Percentiles rank a stretch among this genome's conserved stretches.
phyloP scores from a whole-genome alignment of 148 eudicot species.

The Cornus florida region DNA sequence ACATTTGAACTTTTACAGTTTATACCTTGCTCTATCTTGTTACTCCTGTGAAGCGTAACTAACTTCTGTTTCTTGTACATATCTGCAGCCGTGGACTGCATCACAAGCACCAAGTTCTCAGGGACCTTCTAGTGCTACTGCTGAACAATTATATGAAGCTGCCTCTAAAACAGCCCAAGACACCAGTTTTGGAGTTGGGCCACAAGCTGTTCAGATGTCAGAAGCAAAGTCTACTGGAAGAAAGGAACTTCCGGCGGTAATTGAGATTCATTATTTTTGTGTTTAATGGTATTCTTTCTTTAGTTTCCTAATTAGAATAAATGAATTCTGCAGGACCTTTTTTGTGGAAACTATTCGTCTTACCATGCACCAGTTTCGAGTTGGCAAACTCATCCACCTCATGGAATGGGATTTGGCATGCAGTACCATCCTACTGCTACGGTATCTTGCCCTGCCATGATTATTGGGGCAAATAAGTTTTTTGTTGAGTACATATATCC shows the following conservation, averaged over 20 bases:
- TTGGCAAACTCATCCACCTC: slow-evolving; percentile 50
- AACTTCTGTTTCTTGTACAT: slow-evolving; percentile 5
- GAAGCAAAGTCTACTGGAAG: slow-evolving; percentile 43
- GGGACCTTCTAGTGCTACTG: slow-evolving; percentile 18
- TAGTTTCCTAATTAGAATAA: background rate
- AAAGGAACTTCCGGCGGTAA: slow-evolving; percentile 66
- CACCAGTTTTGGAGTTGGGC: slow-evolving; percentile 13
- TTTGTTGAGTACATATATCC: background rate
- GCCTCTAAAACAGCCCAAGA: slow-evolving; percentile 20
- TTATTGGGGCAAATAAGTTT: slow-evolving; percentile 5
- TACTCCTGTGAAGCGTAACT: background rate
- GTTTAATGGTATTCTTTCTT: background rate
- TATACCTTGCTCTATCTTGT: background rate
- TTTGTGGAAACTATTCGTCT: slow-evolving; percentile 41
- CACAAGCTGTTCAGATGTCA: slow-evolving; percentile 6
- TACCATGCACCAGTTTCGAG: slow-evolving; percentile 32
- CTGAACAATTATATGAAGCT: slow-evolving; percentile 30
- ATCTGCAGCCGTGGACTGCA: slow-evolving; percentile 28
- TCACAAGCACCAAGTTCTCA: slow-evolving; percentile 21
- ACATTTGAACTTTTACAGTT: too few relatives aligned
- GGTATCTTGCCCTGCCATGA: slow-evolving; percentile 35
- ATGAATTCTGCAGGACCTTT: slow-evolving; percentile 54
- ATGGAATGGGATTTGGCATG: slow-evolving; percentile 56
- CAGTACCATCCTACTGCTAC: slow-evolving; percentile 42
- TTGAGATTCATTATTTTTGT: slow-evolving; percentile 7